phyloP scores from a whole-genome alignment of 345 rosid genomes.

The Eutrema yunnanense region DNA sequence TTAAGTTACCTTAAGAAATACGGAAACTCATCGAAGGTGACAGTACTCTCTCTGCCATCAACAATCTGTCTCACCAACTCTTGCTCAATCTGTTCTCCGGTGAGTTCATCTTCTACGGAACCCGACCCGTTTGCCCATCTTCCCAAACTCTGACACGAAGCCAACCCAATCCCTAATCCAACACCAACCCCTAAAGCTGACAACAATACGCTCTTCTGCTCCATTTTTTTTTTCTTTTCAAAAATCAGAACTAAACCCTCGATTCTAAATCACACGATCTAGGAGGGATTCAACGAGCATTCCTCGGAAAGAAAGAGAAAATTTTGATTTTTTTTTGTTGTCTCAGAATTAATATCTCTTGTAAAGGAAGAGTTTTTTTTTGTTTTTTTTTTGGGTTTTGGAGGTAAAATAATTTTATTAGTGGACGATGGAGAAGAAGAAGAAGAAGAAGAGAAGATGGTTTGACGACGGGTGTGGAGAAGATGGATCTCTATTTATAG shows the following conservation, averaged over 20 bases:
- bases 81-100: slow-evolving; percentile 66
- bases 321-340: not conserved
- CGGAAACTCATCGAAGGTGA: slow-evolving; percentile 84
- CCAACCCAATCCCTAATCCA: slow-evolving; percentile 81
- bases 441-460: slow-evolving; percentile 4
- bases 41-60: slow-evolving; percentile 55
- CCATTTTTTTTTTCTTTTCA: slow-evolving; percentile 39
- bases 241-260: slow-evolving; percentile 9
- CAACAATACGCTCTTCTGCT: slow-evolving; percentile 60
- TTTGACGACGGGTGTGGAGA: slow-evolving; percentile 16
- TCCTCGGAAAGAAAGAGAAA: not conserved
- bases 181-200: slow-evolving; percentile 94
- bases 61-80: slow-evolving; percentile 66
- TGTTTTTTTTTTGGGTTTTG: not conserved
- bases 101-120: slow-evolving; percentile 41
- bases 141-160: slow-evolving; percentile 64
- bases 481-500: slow-evolving; percentile 24
- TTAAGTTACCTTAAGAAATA: slow-evolving; percentile 68
- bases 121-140: slow-evolving; percentile 46
- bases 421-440: slow-evolving; percentile 15
- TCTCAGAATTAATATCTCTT: not conserved
- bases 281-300: slow-evolving; percentile 12
- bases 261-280: slow-evolving; percentile 14
- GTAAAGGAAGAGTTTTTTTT: not conserved
- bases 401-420: slow-evolving; percentile 8